Evolutionary conservation across 2,329 filamentous ascomycete species (phyloP), one percentile per base, ranked within the genome.

Genomic region (Botryosphaeria dothidea): DNA sequence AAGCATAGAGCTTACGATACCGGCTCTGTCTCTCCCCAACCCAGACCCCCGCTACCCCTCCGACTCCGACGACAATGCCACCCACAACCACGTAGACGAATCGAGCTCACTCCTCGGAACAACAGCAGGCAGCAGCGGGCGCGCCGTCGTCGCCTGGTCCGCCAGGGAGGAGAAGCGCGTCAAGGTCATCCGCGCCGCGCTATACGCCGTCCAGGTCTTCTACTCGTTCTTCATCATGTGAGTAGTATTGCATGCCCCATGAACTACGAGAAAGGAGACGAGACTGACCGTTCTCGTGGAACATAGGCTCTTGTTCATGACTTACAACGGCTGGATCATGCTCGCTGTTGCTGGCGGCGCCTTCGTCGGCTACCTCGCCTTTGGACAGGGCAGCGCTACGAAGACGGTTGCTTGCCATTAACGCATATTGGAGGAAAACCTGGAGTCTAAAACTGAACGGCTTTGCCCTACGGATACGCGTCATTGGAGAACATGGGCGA

Each of bases 221-320:
- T 99, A 99, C 79, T 96, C 93, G 52, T 98, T 99, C 74, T 98
- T 99, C 85, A 93, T 99, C 76, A 99, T 99, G 95, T 97, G 78
- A 88, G 94, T 89, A n/a, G n/a, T n/a, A n/a, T n/a, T n/a, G n/a
- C 31, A 34, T 6, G 31, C 31, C 13, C 31, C 7, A 11, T 34
- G 31, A 11, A 34, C 13, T 8, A 11, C 31, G 13, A 34, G 31
- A 6, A 34, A 11, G 31, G 31, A 34, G 31, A 34, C 31, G 31
- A 34, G 31, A 34, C 31, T 58, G 36, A 61, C 11, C n/a, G n/a
- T 64, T 72, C 27, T 48, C 57, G 36, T 34, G 43, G 43, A 21
- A 8, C 60, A n/a, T 66, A 98, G 94, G 95, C 84, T 99, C 67
- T 81, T 99, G 23, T 99, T 99, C 80, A 99, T 99, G 95, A 99